These are phyloP conservation scores for Saraca asoca DNA, from an alignment of 331 rosid species.

Conservation along the genomic window DNA sequence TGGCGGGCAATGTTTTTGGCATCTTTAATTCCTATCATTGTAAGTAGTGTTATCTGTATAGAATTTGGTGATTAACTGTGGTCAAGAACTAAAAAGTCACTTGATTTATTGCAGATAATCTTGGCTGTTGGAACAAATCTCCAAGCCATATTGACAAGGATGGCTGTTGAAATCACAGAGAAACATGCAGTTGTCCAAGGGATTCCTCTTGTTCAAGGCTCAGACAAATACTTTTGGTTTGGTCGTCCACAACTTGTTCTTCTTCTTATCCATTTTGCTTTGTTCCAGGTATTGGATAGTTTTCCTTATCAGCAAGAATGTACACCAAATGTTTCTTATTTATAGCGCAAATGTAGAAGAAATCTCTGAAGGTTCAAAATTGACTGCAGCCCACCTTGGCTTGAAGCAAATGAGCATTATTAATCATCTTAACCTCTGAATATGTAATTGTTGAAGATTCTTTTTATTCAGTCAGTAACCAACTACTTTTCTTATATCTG, in stretches of 20 bases:
- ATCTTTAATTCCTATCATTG: conserved; percentile 68
- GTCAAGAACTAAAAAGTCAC: conserved; percentile 13
- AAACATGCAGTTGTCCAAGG: conserved; percentile 94
- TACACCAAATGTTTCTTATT: conserved; percentile 3
- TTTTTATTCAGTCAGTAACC: conserved; percentile 15
- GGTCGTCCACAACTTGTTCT: conserved; percentile 84
- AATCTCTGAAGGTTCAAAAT: too few species aligned
- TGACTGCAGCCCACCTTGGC: too few species aligned
- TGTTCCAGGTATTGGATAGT: conserved; percentile 72
- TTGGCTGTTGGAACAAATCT: conserved; percentile 85
- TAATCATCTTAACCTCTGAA: not conserved
- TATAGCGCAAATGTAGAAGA: not conserved
- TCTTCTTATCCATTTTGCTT: conserved; percentile 88
- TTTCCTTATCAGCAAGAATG: conserved; percentile 19
- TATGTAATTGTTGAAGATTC: conserved; percentile 2
- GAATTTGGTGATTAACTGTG: conserved; percentile 2
- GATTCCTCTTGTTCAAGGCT: conserved; percentile 92
- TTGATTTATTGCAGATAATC: conserved; percentile 62
- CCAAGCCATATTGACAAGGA: conserved; percentile 71
- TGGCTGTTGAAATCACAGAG: conserved; percentile 92
- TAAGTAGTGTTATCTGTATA: conserved; percentile 43
- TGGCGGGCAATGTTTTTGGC: conserved; percentile 85
- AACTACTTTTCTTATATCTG: conserved; percentile 40
- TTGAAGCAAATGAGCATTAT: too few species aligned
- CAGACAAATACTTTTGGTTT: conserved; percentile 91